Evolutionary conservation across 768 basidiomycete species (phyloP).

Genomic region (Boletus pseudo-olivaceus): DNA sequence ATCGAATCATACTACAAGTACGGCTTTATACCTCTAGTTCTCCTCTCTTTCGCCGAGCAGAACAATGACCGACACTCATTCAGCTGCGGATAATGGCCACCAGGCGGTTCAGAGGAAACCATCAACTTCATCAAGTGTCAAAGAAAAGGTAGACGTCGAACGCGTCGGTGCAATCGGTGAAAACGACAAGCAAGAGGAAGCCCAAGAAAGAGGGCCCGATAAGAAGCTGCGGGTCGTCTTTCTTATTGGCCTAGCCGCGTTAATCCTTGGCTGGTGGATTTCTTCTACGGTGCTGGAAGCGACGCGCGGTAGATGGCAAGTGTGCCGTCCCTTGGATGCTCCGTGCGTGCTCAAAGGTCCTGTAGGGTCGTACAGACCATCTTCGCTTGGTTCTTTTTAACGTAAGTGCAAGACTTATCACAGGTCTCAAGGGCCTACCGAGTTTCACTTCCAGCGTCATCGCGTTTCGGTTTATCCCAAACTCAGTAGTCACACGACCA

Average conservation of each 20-base stretch:
- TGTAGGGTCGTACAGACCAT: conserved; percentile 75
- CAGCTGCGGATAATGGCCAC: neutral
- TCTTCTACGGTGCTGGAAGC: conserved; percentile 62
- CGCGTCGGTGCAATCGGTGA: neutral
- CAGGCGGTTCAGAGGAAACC: conserved; percentile 20
- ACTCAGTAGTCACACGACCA: conserved; percentile 65
- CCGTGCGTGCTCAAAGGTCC: neutral
- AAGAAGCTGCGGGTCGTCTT: conserved; percentile 40
- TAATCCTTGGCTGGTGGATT: conserved; percentile 87
- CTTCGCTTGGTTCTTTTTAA: conserved; percentile 80
- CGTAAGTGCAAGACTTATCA: conserved; percentile 40
- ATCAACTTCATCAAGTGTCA: conserved; percentile 12
- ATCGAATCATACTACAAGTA: too few species aligned
- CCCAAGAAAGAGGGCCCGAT: conserved; percentile 1
- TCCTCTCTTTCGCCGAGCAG: neutral
- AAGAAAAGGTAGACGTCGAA: conserved; percentile 21
- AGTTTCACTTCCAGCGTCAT: conserved; percentile 48
- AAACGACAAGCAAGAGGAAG: conserved; percentile 8
- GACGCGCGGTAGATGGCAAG: conserved; percentile 75
- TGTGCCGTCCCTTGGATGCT: neutral
- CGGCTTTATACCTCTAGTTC: neutral
- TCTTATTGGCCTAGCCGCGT: conserved; percentile 48
- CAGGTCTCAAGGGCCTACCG: neutral
- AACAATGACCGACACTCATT: conserved; percentile 18
- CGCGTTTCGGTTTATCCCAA: conserved; percentile 82